Base-by-base conservation (phyloP, 352 stramenopile genomes). In the Globisporangium carolinianum region DNA sequence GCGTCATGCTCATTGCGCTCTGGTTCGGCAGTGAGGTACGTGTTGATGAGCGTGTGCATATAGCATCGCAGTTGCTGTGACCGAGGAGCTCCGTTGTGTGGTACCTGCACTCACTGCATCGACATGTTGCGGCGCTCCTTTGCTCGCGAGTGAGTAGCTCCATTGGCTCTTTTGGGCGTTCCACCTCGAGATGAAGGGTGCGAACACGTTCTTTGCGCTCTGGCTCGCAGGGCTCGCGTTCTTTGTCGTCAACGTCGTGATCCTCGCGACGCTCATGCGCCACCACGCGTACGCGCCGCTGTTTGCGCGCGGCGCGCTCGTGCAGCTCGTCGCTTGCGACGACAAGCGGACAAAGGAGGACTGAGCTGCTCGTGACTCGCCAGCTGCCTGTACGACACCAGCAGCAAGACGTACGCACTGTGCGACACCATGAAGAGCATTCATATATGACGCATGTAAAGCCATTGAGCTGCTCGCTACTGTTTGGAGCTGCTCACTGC, bases 101-200 rank as follows among this genome's bases (percentile, higher is more conserved):
- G 24, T 3, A 32, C 24, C 24, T 32, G 24, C 24, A 32, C 24
- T 32, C 24, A 32, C 24, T 32, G 24, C 24, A 3, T 32, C 24
- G 24, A 32, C 24, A 32, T 32, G 24, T 32, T 32, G 24, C 24
- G 24, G 24, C 42, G 18, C 2, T 32, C 37, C 1, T 8, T 53
- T 41, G 32, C 45, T 9, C 45, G 24, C 24, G 24, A 32, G 24
- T 32, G 24, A 32, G 41, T 45, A 91, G 79, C 63, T 91, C 57
- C 84, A 88, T 59, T 98, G 91, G 91, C 67, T 98, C 55, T 95
- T 79, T 41, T 95, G 81, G 76, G 91, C 90, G 5, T 97, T 86
- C 63, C 67, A 85, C 50, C 68, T 98, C 51, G 91, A 98, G 61
- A 96, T 98, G 75, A 72, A 88, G 67, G 90, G 90, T 51, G 45